A percentile compares a stretch with the other conserved stretches of the same genome.
Evolutionary conservation across 768 basidiomycete genomes (phyloP).

Genomic region (Tylopilus felleus): DNA sequence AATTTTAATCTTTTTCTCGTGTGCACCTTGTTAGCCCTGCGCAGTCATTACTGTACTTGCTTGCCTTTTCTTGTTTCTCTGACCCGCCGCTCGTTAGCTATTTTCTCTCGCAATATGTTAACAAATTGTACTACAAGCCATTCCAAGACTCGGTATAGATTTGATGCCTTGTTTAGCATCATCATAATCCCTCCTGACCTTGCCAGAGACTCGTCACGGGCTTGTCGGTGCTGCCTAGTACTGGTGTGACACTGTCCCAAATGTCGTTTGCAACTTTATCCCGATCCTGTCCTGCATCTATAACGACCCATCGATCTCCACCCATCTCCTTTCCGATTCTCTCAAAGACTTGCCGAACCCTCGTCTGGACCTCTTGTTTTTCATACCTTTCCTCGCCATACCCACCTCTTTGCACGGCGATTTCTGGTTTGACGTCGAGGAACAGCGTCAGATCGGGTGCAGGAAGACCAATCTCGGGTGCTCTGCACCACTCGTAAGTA

Average conservation of each 20-base stretch:
- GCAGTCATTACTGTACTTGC: slow-evolving; percentile 3
- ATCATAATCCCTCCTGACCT: neutral
- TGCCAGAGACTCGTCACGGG: slow-evolving; percentile 56
- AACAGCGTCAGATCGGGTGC: slow-evolving; percentile 87
- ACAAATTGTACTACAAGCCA: slow-evolving; percentile 25
- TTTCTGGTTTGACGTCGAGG: slow-evolving; percentile 73
- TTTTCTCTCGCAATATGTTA: slow-evolving; percentile 20
- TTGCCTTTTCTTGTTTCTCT: slow-evolving; percentile 11
- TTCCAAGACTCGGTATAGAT: slow-evolving; percentile 8
- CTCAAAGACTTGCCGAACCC: slow-evolving; percentile 59
- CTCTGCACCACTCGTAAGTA: slow-evolving; percentile 77
- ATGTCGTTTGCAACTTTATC: slow-evolving; percentile 53
- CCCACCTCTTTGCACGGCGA: slow-evolving; percentile 66
- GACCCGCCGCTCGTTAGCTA: slow-evolving; percentile 19
- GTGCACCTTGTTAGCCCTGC: slow-evolving; percentile 8
- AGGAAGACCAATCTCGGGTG: slow-evolving; percentile 85
- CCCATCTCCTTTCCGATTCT: slow-evolving; percentile 53
- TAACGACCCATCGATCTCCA: slow-evolving; percentile 45
- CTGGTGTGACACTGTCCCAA: slow-evolving; percentile 49
- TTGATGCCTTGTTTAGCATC: neutral
- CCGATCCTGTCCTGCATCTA: slow-evolving; percentile 55
- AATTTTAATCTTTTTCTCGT: slow-evolving; percentile 8
- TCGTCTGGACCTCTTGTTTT: slow-evolving; percentile 67
- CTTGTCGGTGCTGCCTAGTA: slow-evolving; percentile 35
- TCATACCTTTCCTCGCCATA: slow-evolving; percentile 91